A percentile compares a stretch with the other conserved stretches of the same genome.
phyloP scores from a whole-genome alignment of 1,284 basidiomycete species.

The Malassezia caprae region DNA sequence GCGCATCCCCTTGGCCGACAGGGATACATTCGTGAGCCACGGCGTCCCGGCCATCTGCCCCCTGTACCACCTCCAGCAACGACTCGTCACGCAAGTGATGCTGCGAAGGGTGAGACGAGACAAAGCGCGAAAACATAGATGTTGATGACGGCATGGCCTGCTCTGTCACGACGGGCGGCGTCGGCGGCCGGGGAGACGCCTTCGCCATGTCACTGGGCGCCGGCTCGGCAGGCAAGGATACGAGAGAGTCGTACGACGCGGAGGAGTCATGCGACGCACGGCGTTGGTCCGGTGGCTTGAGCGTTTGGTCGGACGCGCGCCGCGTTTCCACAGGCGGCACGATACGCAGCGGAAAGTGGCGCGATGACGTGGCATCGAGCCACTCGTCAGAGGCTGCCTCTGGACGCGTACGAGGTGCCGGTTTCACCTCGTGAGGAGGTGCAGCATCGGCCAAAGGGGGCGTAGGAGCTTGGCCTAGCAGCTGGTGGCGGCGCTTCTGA shows the following conservation, averaged over 20 bases:
- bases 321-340: background rate
- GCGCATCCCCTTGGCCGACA: slow-evolving; percentile 22
- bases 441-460: background rate
- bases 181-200: background rate
- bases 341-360: background rate
- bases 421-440: background rate
- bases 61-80: background rate
- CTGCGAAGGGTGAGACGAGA: background rate
- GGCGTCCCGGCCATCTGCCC: background rate
- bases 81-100: background rate
- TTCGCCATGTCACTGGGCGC: background rate
- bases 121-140: background rate
- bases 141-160: background rate
- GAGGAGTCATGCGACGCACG: background rate
- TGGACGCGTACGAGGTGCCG: no score
- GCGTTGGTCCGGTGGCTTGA: background rate
- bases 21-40: slow-evolving; percentile 1
- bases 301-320: background rate
- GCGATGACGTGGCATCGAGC: background rate
- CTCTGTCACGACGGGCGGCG: background rate
- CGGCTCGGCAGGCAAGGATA: background rate
- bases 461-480: background rate
- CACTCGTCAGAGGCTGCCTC: background rate
- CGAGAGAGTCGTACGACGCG: background rate
- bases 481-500: background rate